A percentile compares a stretch with the other conserved stretches of the same genome.
phyloP scores from a whole-genome alignment of 768 basidiomycete genomes.

The Mycena vitilis region DNA sequence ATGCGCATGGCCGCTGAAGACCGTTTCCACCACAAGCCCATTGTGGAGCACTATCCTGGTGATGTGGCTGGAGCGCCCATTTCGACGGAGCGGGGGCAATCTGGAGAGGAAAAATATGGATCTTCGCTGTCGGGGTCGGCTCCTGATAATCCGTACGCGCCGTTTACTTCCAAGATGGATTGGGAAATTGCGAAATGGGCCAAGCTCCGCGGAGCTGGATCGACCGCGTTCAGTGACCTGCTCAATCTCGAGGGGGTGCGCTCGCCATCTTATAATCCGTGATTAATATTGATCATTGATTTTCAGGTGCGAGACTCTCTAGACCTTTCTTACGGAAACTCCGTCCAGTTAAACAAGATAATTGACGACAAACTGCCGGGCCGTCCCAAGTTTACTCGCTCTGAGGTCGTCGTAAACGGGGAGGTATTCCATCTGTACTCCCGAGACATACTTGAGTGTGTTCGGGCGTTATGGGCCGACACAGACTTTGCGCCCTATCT shows the following conservation, averaged over 20 bases:
- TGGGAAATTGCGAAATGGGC: background rate
- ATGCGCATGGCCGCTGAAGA: too few relatives aligned
- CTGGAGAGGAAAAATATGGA: too few relatives aligned
- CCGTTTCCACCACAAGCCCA: slow-evolving; percentile 7
- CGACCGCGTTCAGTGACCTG: background rate
- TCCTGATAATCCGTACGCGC: background rate
- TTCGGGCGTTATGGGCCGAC: background rate
- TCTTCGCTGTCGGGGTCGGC: too few relatives aligned
- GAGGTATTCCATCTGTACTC: background rate
- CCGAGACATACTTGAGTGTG: background rate
- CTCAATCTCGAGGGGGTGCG: background rate
- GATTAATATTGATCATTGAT: too few relatives aligned
- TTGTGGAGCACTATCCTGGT: background rate
- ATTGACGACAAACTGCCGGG: background rate
- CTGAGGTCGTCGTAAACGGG: background rate
- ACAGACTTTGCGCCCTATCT: background rate
- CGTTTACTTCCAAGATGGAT: slow-evolving; percentile 1
- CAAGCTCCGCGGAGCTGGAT: background rate
- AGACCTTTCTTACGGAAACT: background rate
- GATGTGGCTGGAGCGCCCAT: background rate
- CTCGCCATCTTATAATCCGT: background rate
- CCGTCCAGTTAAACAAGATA: background rate
- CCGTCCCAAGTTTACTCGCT: background rate
- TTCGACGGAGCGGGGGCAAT: background rate
- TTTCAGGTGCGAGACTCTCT: background rate